Base-by-base conservation (phyloP, 192 early-diverging fungal species). In the Backusella australiensis region DNA sequence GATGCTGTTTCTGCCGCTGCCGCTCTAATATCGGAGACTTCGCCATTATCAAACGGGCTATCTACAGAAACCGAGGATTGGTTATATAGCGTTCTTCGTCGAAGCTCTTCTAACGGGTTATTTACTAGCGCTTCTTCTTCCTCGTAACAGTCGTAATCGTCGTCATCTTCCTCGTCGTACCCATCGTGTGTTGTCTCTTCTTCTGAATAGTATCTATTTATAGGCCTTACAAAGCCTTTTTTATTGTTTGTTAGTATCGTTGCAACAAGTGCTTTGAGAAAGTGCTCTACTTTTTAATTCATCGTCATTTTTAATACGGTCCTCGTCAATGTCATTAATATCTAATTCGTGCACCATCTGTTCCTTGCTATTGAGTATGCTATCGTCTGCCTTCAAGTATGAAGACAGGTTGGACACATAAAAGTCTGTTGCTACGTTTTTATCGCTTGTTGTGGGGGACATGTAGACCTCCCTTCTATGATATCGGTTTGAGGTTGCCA, bases 241-340 rank as follows among this genome's bases (percentile, higher is more conserved):
- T 39, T 44, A 4, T 44, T 14, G 15, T 17, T 39, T 39, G 38
- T 39, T 12, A 39, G 38, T 12, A 39, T 3, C 38, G 0, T 12
- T 2, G 3, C 38, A 39, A 39, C 9, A 39, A 39, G 38, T 39
- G 38, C 38, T 39, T 39, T 12, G 11, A 12, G 8, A 39, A 12
- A 39, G 38, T 39, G 38, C 38, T 11, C 11, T 39, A 39, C 56
- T 63, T 63, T 63, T 63, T 63, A 63, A 63, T 63, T 63, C 56
- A 63, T 63, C 56, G 23, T 63, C 56, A 29, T 63, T 63, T 29
- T 63, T 63, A 29, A 63, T 63, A 8, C 56, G 56, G 12, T 63
- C 56, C 26, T 63, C 56, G 56, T 63, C 56, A 63, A 63, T 63
- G 56, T 63, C 56, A 63, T 63, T 63, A 63, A 63, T 63, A 63